Evolutionary conservation across 768 basidiomycete genomes (phyloP).

Genomic region (Stropharia rugosoannulata): DNA sequence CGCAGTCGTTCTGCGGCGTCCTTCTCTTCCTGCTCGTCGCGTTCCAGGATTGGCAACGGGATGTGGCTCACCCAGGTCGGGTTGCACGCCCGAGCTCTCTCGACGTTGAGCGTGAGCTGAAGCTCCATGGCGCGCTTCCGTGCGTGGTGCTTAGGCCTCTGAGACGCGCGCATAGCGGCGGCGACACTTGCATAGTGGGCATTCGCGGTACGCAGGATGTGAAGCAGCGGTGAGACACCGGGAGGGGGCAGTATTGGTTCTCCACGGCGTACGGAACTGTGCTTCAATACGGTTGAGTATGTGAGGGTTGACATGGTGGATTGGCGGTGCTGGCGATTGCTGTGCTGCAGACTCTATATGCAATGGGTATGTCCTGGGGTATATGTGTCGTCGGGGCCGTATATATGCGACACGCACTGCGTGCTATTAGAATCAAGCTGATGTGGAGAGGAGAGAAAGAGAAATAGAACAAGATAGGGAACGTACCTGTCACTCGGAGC

Average conservation of each 20-base stretch:
- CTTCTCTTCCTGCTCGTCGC: background rate
- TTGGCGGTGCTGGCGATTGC: background rate
- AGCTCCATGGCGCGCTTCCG: constrained; percentile 42
- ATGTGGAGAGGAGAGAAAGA: background rate
- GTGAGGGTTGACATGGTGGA: background rate
- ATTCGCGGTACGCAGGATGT: constrained; percentile 44
- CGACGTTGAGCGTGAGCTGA: constrained; percentile 45
- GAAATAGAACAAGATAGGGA: background rate
- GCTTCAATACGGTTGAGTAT: background rate
- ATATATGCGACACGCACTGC: background rate
- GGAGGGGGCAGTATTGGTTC: background rate
- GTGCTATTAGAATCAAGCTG: background rate
- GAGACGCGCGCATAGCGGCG: constrained; percentile 30
- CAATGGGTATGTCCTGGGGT: background rate
- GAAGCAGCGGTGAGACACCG: background rate
- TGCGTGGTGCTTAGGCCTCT: constrained; percentile 43
- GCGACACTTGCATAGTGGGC: constrained; percentile 38
- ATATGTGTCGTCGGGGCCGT: background rate
- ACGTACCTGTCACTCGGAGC: background rate
- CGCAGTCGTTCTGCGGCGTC: background rate
- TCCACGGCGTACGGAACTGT: background rate
- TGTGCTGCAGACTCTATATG: background rate
- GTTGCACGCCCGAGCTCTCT: constrained; percentile 39
- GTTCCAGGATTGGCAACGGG: constrained; percentile 21
- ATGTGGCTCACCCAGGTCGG: constrained; percentile 35